These are phyloP conservation scores for Gossypium davidsonii DNA, from an alignment of 441 rosid species.

Conservation along the genomic window DNA sequence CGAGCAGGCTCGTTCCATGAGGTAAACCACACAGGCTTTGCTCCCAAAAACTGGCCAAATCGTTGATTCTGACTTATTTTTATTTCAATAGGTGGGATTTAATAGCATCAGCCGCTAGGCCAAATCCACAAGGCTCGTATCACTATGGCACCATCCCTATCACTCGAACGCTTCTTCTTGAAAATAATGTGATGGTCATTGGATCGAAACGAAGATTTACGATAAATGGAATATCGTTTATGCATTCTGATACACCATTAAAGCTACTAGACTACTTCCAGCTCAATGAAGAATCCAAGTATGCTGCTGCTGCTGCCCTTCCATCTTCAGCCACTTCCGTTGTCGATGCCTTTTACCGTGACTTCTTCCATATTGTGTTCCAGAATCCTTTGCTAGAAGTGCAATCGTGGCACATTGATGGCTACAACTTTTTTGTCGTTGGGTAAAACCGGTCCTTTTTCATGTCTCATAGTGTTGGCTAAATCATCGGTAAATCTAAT, in stretches of 20 bases:
- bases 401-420: constrained; percentile 39
- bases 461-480: neutral
- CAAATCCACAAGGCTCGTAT: constrained; percentile 41
- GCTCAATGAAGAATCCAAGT: neutral
- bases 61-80: neutral
- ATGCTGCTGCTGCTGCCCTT: neutral
- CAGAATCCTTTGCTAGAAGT: constrained; percentile 23
- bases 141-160: constrained; percentile 22
- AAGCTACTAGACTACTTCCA: constrained; percentile 25
- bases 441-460: constrained; percentile 20
- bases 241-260: constrained; percentile 28
- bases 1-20: constrained; percentile 29
- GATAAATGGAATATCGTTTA: constrained; percentile 26
- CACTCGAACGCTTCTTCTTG: constrained; percentile 23
- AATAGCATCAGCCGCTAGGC: constrained; percentile 30
- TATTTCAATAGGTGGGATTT: constrained; percentile 28
- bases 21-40: constrained; percentile 6
- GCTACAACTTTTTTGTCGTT: constrained; percentile 37
- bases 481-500: neutral
- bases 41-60: neutral
- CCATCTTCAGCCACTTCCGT: constrained; percentile 17
- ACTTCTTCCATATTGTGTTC: constrained; percentile 25
- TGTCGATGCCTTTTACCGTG: constrained; percentile 18
- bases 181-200: constrained; percentile 16
- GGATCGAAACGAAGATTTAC: constrained; percentile 20